phyloP scores from a whole-genome alignment of 1,284 basidiomycete genomes.

The Moesziomyces sp. region DNA sequence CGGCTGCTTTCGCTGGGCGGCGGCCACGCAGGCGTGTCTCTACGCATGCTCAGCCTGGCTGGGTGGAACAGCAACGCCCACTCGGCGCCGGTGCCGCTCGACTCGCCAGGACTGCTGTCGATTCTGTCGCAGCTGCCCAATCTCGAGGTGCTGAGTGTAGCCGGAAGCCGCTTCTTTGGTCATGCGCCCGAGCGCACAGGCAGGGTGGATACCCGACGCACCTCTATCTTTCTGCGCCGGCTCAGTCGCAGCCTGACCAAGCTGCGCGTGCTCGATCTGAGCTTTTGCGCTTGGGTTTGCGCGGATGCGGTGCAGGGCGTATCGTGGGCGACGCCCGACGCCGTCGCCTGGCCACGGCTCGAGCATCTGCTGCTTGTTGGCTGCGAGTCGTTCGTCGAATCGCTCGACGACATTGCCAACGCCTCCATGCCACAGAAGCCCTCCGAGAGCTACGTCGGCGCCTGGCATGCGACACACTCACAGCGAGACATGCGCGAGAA shows the following conservation, averaged over 20 bases:
- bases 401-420: not conserved
- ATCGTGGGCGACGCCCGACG: constrained; percentile 9
- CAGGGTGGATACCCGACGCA: constrained; percentile 5
- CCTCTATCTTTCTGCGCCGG: constrained; percentile 29
- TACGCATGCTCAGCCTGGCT: constrained; percentile 38
- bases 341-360: constrained; percentile 24
- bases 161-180: constrained; percentile 13
- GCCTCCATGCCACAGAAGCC: not conserved
- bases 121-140: constrained; percentile 28
- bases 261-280: constrained; percentile 36
- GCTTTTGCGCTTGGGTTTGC: constrained; percentile 36
- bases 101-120: constrained; percentile 11
- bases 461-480: constrained; percentile 29
- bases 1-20: constrained; percentile 6
- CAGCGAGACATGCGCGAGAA: constrained; percentile 1
- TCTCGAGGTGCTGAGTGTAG: constrained; percentile 31
- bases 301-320: constrained; percentile 27
- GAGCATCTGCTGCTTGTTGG: constrained; percentile 16
- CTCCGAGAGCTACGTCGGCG: constrained; percentile 8
- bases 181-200: not conserved
- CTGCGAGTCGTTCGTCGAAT: constrained; percentile 18
- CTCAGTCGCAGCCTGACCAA: constrained; percentile 25
- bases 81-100: not conserved
- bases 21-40: constrained; percentile 2
- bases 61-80: constrained; percentile 10